phyloP scores from a whole-genome alignment of 768 basidiomycete genomes.

The Naganishia antarctica region DNA sequence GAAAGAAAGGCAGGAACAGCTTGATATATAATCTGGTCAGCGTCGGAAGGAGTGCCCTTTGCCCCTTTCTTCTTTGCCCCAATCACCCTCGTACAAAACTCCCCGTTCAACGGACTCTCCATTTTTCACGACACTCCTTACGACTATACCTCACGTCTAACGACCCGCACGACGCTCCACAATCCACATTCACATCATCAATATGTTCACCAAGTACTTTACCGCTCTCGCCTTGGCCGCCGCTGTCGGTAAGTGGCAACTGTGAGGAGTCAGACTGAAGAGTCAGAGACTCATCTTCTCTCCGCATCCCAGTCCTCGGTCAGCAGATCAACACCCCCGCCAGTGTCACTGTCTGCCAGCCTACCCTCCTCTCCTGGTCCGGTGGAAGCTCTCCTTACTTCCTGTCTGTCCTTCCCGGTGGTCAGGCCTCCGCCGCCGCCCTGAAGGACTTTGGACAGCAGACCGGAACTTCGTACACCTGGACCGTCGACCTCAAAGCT shows the following conservation, averaged over 20 bases:
- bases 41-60: background rate
- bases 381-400: conserved; percentile 43
- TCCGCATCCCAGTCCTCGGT: conserved; percentile 40
- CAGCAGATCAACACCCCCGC: conserved; percentile 47
- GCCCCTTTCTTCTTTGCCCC: background rate
- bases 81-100: background rate
- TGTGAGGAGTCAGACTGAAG: background rate
- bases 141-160: conserved; percentile 9
- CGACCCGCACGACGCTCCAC: conserved; percentile 3
- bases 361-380: conserved; percentile 36
- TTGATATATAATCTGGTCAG: conserved; percentile 13
- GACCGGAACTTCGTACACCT: conserved; percentile 54
- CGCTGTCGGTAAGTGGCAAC: background rate
- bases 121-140: conserved; percentile 17
- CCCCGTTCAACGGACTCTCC: background rate
- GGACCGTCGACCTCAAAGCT: conserved; percentile 56
- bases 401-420: conserved; percentile 55
- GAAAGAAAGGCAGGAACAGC: background rate
- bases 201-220: conserved; percentile 22
- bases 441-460: conserved; percentile 54
- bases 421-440: conserved; percentile 52
- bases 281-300: background rate
- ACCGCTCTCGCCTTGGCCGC: conserved; percentile 22
- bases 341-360: conserved; percentile 35
- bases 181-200: background rate